Evolutionary conservation across 257 asterid genomes (phyloP), one percentile per base, ranked within the genome.

Genomic region (Osmanthus fragrans): DNA sequence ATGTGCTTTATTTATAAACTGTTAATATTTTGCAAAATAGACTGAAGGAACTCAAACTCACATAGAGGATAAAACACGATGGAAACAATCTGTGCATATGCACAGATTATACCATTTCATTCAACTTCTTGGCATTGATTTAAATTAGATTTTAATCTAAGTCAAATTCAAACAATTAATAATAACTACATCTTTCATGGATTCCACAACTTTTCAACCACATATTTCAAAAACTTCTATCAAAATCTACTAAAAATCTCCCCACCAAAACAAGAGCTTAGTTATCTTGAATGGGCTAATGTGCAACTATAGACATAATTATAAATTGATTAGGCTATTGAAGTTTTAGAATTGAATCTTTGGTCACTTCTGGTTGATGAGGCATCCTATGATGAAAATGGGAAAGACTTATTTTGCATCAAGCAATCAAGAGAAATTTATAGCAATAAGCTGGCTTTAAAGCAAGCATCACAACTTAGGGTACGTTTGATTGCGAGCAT

Each of bases 341-440:
- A 33, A 21, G 34, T 15, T 12, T 1, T 21, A 36, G 23, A 71
- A 23, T 25, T 16, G 74, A 39, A 34, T n/a, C 23, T n/a, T n/a
- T 54, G 64, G 12, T 54, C 64, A 19, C 16, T 33, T 67, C 33
- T 47, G 33, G 75, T 56, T 37, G 45, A 30, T 76, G 36, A 32
- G 72, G 72, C 27, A 23, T 76, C 37, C 45, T 42, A 33, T 27
- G 32, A 72, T 69, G 45, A 19, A 79, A 39, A 42, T 51, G 34
- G 65, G 74, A 60, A 63, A 23, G 56, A 32, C 7, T 5, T 32
- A 16, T 13, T 63, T 32, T 8, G 10, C n/a, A 21, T 71, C 21
- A 34, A 39, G 34, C 21, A 13, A 49, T 8, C 60, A 18, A 18
- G 23, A 42, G 51, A 42, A 42, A 42, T 42, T 47, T 47, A 47